Base-by-base conservation (phyloP, 1,284 basidiomycete species). In the Cutaneotrichosporon sp. region DNA sequence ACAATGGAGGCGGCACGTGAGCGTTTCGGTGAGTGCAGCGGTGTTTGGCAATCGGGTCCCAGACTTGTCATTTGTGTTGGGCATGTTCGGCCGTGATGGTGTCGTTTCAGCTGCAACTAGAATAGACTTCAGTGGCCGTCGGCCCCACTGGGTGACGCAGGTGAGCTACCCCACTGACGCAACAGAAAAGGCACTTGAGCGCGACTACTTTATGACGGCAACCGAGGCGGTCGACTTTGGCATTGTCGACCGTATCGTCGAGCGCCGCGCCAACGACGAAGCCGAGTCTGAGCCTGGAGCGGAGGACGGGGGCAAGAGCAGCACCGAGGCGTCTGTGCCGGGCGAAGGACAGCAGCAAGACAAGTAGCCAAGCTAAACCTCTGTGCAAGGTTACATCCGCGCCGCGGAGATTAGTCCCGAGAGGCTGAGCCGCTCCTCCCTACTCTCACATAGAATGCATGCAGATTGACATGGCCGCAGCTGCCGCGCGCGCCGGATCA, bases 201-300 rank as follows among this genome's bases (percentile, higher is more conserved):
- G 91, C 54, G 91, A 96, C 73, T 92, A 92, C 75, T 96, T 91
- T 75, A 86, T 96, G 85, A 92, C 88, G 47, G 87, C 90, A 4
- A 81, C 85, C 68, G 87, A 91, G 77, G 89, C 90, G 14, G 78
- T 90, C 61, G 81, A 84, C 41, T 94, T 94, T 74, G 90, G 91
- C 23, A 87, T 96, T 55, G 86, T 94, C 39, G 91, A 96, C 76
- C 85, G 84, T 46, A 88, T 94, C 59, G 79, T 94, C 47, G 84
- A 88, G 74, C 68, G 66, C 40, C 62, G 77, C 52, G 58, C 54
- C 4, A 55, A 61, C 54, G 59, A 62, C 39, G 59, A 53, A 40
- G 42, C 45, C n/a, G 55, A 57, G 52, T 41, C 35, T 36, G 46
- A 50, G 37, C 26, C 50, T n/a, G 42, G 17, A 8, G 15, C n/a